These are phyloP conservation scores for Aspergillus cavernicola DNA, from an alignment of 495 filamentous ascomycete genomes.

Conservation along the genomic window DNA sequence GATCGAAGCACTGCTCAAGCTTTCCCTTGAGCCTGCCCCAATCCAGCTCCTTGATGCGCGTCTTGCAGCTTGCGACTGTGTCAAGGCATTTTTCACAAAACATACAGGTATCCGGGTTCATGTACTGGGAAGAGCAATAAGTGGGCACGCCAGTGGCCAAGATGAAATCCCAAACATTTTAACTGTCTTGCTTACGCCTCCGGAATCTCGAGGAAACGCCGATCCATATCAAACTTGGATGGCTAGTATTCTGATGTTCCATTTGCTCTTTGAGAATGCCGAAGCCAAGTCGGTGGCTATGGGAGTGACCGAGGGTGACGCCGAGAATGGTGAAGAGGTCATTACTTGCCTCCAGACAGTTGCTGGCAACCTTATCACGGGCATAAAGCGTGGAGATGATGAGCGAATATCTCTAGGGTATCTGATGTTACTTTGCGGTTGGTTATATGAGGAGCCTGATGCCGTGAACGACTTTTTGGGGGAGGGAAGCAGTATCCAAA, in stretches of 20 bases:
- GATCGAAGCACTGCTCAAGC: conserved; percentile 88
- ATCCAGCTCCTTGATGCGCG: conserved; percentile 72
- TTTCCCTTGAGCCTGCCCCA: conserved; percentile 66
- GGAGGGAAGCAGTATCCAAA: conserved; percentile 91
- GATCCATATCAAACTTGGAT: conserved; percentile 94
- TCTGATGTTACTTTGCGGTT: conserved; percentile 86
- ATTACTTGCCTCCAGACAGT: conserved; percentile 90
- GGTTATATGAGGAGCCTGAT: conserved; percentile 89
- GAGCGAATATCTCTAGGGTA: conserved; percentile 81
- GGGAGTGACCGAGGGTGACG: conserved; percentile 82
- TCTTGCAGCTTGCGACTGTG: conserved; percentile 79
- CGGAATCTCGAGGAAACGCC: conserved; percentile 51
- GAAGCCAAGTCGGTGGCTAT: conserved; percentile 78
- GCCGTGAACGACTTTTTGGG: conserved; percentile 90
- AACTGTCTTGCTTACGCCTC: conserved; percentile 67
- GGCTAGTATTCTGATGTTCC: conserved; percentile 82
- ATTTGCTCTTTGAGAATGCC: conserved; percentile 78
- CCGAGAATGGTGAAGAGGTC: conserved; percentile 87
- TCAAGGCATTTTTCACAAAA: conserved; percentile 85
- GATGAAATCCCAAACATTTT: conserved; percentile 89
- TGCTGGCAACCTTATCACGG: conserved; percentile 73
- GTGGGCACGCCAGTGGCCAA: conserved; percentile 73
- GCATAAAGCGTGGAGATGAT: conserved; percentile 70
- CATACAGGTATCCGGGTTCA: conserved; percentile 76
- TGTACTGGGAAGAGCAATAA: conserved; percentile 84